Conservation (phyloP, 345 rosid genomes). For the Carallia pectinifolia region DNA sequence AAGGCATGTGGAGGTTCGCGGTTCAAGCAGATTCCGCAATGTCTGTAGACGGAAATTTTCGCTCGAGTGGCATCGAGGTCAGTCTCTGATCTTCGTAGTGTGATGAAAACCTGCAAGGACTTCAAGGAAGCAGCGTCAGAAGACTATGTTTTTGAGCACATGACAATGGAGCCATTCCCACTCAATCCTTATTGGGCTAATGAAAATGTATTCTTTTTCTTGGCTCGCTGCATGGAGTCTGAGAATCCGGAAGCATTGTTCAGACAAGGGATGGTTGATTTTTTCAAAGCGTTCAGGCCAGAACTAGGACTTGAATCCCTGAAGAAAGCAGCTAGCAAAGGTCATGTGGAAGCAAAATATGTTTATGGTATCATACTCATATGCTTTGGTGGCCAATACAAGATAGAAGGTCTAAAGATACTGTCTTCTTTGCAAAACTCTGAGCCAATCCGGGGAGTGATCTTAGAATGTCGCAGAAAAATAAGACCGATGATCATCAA, state of each 20-base stretch:
- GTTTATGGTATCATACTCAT: slow-evolving; percentile 1
- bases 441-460: background rate
- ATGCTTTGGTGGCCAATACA: background rate
- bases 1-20: no score
- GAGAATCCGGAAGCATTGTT: slow-evolving; percentile 10
- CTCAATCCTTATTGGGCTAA: background rate
- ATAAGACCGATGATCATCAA: background rate
- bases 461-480: slow-evolving; percentile 1
- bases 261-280: background rate
- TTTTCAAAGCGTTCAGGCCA: background rate
- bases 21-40: background rate
- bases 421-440: background rate
- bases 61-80: slow-evolving; percentile 8
- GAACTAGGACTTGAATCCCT: background rate
- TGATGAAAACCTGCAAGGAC: background rate
- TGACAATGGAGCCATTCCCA: background rate
- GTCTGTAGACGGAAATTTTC: slow-evolving; percentile 6
- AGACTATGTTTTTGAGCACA: slow-evolving; percentile 1
- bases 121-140: background rate
- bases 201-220: background rate
- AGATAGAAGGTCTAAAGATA: background rate
- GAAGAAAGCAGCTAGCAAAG: slow-evolving; percentile 3
- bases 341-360: background rate
- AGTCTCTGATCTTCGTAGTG: background rate
- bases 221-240: slow-evolving; percentile 2